phyloP scores from a whole-genome alignment of 805 yeast genomes.

The Suhomyces prunicola region DNA sequence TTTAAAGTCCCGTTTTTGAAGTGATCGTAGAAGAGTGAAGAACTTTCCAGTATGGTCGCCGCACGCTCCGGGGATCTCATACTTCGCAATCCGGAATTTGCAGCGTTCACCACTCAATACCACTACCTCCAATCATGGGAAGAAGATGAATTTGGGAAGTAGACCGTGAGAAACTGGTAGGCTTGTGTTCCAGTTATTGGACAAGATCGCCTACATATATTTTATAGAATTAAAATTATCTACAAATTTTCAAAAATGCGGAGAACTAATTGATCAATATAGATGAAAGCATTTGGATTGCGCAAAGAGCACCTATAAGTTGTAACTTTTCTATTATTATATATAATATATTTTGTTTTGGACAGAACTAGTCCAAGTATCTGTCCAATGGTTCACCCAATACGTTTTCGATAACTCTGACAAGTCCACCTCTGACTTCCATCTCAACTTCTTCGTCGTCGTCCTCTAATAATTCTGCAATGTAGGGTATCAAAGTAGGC shows the following conservation, averaged over 20 bases:
- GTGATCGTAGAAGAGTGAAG: slow-evolving; percentile 2
- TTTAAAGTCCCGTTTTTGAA: neutral
- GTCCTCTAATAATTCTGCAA: slow-evolving; percentile 93
- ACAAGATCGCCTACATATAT: neutral
- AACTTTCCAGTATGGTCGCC: slow-evolving; percentile 2
- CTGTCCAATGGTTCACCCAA: slow-evolving; percentile 93
- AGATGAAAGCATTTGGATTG: neutral
- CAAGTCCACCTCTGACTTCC: slow-evolving; percentile 87
- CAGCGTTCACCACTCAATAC: neutral
- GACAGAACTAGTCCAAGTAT: slow-evolving; percentile 47
- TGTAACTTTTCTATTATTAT: neutral
- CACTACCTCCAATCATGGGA: neutral
- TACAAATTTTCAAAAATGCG: neutral
- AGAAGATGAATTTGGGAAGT: neutral
- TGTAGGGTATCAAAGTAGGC: slow-evolving; percentile 92
- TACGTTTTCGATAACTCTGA: slow-evolving; percentile 85
- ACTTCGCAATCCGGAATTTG: neutral
- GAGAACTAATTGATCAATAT: neutral
- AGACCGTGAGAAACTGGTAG: neutral
- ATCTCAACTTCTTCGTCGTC: slow-evolving; percentile 91
- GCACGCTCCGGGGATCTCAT: neutral
- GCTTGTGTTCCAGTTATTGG: neutral
- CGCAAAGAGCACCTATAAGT: neutral
- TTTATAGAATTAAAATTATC: neutral
- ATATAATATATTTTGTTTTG: neutral